Conservation (phyloP, 352 stramenopile genomes). For the Globisporangium irregulare region DNA sequence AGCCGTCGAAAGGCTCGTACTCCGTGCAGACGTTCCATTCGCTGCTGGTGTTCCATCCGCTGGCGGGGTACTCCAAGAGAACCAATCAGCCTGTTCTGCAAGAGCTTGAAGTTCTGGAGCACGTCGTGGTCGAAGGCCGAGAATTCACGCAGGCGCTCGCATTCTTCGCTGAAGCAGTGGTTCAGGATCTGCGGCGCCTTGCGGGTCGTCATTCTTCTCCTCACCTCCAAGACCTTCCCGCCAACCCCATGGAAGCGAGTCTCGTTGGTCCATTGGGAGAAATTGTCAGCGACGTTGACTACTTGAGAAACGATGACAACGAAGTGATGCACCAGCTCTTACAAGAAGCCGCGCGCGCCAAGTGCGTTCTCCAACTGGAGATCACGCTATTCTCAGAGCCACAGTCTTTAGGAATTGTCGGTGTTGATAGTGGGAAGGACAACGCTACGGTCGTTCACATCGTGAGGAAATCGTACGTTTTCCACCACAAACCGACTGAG, state of each 20-base stretch:
- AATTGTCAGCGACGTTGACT: neutral
- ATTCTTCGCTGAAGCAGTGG: conserved; percentile 44
- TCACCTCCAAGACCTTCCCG: neutral
- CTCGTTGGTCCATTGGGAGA: neutral
- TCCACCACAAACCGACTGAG: conserved; percentile 29
- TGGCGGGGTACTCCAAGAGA: neutral
- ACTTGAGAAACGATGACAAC: conserved; percentile 19
- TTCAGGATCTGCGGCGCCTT: conserved; percentile 29
- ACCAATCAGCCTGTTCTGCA: neutral
- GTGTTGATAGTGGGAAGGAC: neutral
- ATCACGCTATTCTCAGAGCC: neutral
- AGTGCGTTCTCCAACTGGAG: conserved; percentile 17
- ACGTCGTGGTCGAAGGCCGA: conserved; percentile 39
- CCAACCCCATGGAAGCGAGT: neutral
- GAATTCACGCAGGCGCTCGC: conserved; percentile 27
- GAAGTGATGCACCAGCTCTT: conserved; percentile 20
- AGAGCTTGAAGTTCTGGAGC: conserved; percentile 32
- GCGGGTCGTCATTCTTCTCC: neutral
- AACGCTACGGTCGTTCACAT: conserved; percentile 8
- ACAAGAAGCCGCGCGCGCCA: conserved; percentile 19
- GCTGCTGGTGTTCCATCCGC: conserved; percentile 27
- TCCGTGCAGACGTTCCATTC: conserved; percentile 25
- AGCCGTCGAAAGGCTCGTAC: conserved; percentile 43
- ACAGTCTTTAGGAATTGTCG: neutral
- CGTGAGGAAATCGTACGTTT: conserved; percentile 37